Evolutionary conservation across 2,329 filamentous ascomycete species (phyloP).

Genomic region (Colletotrichum orchidophilum): DNA sequence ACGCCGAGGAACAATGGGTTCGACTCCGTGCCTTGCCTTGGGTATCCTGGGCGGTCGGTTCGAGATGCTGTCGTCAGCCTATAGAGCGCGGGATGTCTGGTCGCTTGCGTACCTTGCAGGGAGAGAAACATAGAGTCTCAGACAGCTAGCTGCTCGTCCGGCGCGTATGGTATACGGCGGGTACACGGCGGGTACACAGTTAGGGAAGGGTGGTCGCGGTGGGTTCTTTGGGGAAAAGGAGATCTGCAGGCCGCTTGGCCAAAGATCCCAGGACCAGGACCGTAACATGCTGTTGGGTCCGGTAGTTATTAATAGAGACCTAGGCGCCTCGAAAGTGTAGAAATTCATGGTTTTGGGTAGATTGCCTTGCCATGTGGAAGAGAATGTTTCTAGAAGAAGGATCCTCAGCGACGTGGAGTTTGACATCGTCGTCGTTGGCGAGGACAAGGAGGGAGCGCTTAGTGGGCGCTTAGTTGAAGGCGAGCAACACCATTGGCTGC

Average conservation of each 20-base stretch:
- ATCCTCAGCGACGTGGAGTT: neutral
- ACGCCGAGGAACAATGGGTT: constrained; percentile 12
- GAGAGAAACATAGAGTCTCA: neutral
- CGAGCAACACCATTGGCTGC: constrained; percentile 23
- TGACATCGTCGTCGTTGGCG: constrained; percentile 17
- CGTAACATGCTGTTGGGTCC: neutral
- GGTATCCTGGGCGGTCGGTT: neutral
- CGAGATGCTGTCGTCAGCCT: neutral
- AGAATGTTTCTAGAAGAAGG: constrained; percentile 27
- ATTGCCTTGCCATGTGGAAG: neutral
- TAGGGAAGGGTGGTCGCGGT: too few relatives aligned
- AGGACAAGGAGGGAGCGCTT: constrained; percentile 26
- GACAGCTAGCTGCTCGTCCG: neutral
- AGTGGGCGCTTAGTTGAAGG: constrained; percentile 32
- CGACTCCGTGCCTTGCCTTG: neutral
- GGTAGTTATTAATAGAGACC: constrained; percentile 33
- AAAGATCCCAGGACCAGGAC: neutral
- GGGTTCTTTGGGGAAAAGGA: neutral
- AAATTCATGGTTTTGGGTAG: neutral
- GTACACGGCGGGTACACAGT: neutral
- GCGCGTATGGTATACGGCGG: constrained; percentile 20
- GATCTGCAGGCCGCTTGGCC: constrained; percentile 11
- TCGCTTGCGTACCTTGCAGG: constrained; percentile 8
- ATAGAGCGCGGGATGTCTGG: neutral
- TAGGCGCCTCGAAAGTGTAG: constrained; percentile 6